Percentiles rank a stretch among this genome's conserved stretches.
Evolutionary conservation across 768 basidiomycete genomes (phyloP).

Genomic region (Pleurotus eryngii): DNA sequence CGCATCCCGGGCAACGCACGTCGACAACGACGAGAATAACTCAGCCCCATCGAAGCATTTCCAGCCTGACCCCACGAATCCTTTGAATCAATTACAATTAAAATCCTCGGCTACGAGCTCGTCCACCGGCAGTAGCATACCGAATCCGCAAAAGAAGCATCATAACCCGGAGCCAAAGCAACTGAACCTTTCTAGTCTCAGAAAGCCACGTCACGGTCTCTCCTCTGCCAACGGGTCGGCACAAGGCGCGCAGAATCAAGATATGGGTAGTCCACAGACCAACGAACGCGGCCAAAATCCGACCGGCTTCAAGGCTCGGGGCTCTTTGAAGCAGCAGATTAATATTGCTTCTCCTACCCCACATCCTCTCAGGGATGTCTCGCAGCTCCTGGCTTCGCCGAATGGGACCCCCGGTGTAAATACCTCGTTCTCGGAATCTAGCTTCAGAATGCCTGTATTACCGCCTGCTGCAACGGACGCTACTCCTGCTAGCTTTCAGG

Average conservation of each 20-base stretch:
- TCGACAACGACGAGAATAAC: neutral
- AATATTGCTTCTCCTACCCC: neutral
- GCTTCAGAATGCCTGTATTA: neutral
- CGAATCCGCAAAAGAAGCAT: slow-evolving; percentile 5
- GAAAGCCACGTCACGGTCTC: neutral
- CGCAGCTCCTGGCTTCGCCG: neutral
- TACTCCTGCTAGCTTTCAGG: neutral
- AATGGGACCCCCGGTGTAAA: neutral
- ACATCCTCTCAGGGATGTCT: neutral
- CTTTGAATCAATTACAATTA: slow-evolving; percentile 10
- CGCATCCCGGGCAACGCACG: slow-evolving; percentile 2
- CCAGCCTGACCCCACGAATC: slow-evolving; percentile 7
- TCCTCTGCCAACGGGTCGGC: neutral
- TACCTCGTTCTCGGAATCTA: neutral
- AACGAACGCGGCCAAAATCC: neutral
- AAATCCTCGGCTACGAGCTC: neutral
- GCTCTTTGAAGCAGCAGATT: neutral
- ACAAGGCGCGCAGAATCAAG: neutral
- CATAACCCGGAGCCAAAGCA: neutral
- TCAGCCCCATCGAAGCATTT: neutral
- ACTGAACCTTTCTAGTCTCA: slow-evolving; percentile 5
- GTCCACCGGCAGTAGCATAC: neutral
- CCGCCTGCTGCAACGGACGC: neutral
- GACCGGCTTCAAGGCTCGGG: neutral
- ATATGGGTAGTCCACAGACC: neutral